A percentile compares a stretch with the other conserved stretches of the same genome.
Evolutionary conservation across 1,139 yeast genomes (phyloP).

Genomic region (Hanseniaspora uvarum): DNA sequence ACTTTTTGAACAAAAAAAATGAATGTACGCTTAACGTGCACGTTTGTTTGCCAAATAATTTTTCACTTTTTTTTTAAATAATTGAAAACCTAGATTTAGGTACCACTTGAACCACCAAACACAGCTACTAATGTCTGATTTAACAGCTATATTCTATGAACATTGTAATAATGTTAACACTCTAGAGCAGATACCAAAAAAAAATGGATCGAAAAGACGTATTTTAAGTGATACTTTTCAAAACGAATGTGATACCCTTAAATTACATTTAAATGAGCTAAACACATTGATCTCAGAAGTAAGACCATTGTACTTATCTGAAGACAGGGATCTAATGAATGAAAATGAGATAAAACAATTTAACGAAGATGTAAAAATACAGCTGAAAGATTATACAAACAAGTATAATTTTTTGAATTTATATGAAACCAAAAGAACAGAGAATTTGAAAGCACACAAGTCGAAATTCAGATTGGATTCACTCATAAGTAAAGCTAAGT

Average conservation of each 20-base stretch:
- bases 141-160: not conserved
- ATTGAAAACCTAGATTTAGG: too few relatives aligned
- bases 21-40: too few relatives aligned
- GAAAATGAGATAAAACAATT: slow-evolving; percentile 44
- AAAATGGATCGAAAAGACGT: not conserved
- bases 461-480: slow-evolving; percentile 15
- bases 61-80: not conserved
- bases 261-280: slow-evolving; percentile 36
- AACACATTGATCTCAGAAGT: slow-evolving; percentile 36
- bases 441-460: slow-evolving; percentile 24
- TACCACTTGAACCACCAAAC: too few relatives aligned
- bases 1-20: not conserved
- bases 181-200: not conserved
- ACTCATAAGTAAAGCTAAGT: not conserved
- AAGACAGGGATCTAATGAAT: slow-evolving; percentile 33
- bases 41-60: too few relatives aligned
- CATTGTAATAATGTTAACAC: not conserved
- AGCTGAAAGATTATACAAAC: slow-evolving; percentile 42
- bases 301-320: slow-evolving; percentile 38
- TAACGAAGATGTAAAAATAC: slow-evolving; percentile 45
- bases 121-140: slow-evolving; percentile 1
- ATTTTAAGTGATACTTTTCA: slow-evolving; percentile 39
- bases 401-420: slow-evolving; percentile 42
- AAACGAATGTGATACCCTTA: slow-evolving; percentile 42
- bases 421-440: slow-evolving; percentile 42